A percentile compares a stretch with the other conserved stretches of the same genome.
Conservation (phyloP, 192 early-diverging fungal species). For the Coemansia sp. region DNA sequence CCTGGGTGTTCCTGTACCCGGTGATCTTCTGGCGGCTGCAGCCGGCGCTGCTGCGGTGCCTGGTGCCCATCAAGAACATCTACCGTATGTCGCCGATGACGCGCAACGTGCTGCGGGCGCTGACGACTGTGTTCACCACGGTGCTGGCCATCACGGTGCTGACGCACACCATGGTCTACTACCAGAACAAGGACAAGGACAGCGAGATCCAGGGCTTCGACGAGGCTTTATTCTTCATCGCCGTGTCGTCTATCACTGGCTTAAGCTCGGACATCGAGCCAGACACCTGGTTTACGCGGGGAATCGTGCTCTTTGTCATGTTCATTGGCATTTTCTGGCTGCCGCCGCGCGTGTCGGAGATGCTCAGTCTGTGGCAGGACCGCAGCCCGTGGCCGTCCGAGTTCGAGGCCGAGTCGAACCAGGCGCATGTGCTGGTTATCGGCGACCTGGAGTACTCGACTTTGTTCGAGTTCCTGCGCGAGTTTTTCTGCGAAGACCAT, state of each 20-base stretch:
- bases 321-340: constrained; percentile 69
- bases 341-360: constrained; percentile 62
- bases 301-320: constrained; percentile 66
- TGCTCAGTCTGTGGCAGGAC: constrained; percentile 59
- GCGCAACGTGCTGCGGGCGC: constrained; percentile 60
- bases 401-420: constrained; percentile 54
- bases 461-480: constrained; percentile 67
- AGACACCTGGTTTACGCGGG: constrained; percentile 54
- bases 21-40: constrained; percentile 67
- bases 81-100: constrained; percentile 58
- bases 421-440: constrained; percentile 63
- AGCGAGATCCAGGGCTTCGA: constrained; percentile 52
- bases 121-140: constrained; percentile 64
- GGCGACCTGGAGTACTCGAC: constrained; percentile 61
- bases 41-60: constrained; percentile 56
- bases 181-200: constrained; percentile 55
- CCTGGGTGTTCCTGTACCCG: constrained; percentile 57
- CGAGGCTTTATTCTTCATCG: constrained; percentile 62
- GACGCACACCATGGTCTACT: constrained; percentile 63
- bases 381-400: constrained; percentile 58
- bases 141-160: constrained; percentile 69
- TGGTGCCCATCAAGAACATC: constrained; percentile 65
- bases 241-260: constrained; percentile 60
- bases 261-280: constrained; percentile 67
- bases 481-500: constrained; percentile 79